phyloP scores from a whole-genome alignment of 345 rosid genomes.

The Arabis alpina region DNA sequence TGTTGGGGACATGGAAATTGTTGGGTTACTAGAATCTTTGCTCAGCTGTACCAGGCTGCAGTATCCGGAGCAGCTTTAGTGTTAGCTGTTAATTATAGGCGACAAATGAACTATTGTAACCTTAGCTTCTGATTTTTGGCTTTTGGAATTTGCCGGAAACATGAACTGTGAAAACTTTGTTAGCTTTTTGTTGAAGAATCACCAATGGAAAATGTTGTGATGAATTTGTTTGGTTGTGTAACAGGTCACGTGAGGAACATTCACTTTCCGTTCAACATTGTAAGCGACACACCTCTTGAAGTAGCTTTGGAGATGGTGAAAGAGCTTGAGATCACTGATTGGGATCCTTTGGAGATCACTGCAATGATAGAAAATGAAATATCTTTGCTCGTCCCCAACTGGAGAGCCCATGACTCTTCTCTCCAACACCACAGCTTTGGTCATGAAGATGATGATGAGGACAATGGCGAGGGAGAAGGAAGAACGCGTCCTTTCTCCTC shows the following conservation, averaged over 20 bases:
- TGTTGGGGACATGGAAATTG: slow-evolving; percentile 13
- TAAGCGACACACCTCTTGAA: slow-evolving; percentile 71
- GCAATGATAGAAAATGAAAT: slow-evolving; percentile 82
- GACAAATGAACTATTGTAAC: neutral
- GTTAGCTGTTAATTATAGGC: slow-evolving; percentile 12
- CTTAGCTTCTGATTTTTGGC: slow-evolving; percentile 1
- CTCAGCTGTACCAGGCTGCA: slow-evolving; percentile 3
- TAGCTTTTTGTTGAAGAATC: neutral
- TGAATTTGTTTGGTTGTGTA: slow-evolving; percentile 9
- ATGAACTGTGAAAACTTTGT: neutral
- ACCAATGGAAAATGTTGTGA: neutral
- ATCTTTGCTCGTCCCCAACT: slow-evolving; percentile 65
- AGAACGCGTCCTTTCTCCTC: slow-evolving; percentile 49
- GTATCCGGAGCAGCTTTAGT: slow-evolving; percentile 3
- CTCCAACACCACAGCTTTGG: slow-evolving; percentile 32
- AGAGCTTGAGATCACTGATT: slow-evolving; percentile 66
- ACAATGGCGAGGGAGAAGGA: slow-evolving; percentile 26
- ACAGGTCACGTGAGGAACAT: slow-evolving; percentile 82
- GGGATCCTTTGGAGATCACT: slow-evolving; percentile 78
- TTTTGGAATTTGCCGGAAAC: neutral
- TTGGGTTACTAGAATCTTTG: slow-evolving; percentile 15
- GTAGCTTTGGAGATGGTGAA: slow-evolving; percentile 95
- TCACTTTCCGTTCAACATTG: slow-evolving; percentile 75
- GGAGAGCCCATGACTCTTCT: slow-evolving; percentile 51
- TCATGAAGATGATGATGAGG: slow-evolving; percentile 54